Conservation (phyloP, 2,329 filamentous ascomycete genomes). For the Tolypocladium album region DNA sequence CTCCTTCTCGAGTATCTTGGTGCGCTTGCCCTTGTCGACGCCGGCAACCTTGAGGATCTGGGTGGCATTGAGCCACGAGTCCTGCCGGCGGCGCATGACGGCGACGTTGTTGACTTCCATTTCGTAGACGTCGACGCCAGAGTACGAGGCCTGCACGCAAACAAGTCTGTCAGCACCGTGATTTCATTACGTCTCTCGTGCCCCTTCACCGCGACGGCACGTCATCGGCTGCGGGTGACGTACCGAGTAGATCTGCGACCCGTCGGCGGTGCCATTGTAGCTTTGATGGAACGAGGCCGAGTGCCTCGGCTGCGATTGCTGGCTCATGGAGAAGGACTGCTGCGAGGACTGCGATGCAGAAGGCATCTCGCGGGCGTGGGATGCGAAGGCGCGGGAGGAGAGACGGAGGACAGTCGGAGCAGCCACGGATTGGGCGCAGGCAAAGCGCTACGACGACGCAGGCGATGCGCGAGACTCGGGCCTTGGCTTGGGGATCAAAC, state of each 20-base stretch:
- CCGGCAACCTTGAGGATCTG: slow-evolving; percentile 97
- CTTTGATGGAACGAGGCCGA: slow-evolving; percentile 24
- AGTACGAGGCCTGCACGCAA: slow-evolving; percentile 64
- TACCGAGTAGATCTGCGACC: slow-evolving; percentile 54
- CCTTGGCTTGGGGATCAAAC: not conserved
- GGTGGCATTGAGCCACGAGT: slow-evolving; percentile 96
- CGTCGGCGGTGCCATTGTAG: slow-evolving; percentile 24
- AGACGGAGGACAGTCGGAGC: not conserved
- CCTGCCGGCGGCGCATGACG: slow-evolving; percentile 89
- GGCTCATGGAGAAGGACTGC: slow-evolving; percentile 47
- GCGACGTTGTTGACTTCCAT: slow-evolving; percentile 93
- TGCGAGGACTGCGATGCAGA: slow-evolving; percentile 42
- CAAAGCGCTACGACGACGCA: not conserved
- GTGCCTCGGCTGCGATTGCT: slow-evolving; percentile 34
- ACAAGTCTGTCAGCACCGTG: slow-evolving; percentile 5
- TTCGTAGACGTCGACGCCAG: slow-evolving; percentile 92
- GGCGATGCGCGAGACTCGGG: not conserved
- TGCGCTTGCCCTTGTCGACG: slow-evolving; percentile 94
- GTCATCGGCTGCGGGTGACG: slow-evolving; percentile 10
- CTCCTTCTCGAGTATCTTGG: slow-evolving; percentile 96
- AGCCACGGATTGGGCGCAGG: not conserved
- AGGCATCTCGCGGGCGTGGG: slow-evolving; percentile 16
- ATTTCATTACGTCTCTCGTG: too few species aligned
- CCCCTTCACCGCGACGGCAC: too few species aligned
- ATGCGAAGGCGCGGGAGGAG: not conserved